A percentile compares a stretch with the other conserved stretches of the same genome.
phyloP scores from a whole-genome alignment of 202 grass and related monocot genomes.

The Setaria italica region DNA sequence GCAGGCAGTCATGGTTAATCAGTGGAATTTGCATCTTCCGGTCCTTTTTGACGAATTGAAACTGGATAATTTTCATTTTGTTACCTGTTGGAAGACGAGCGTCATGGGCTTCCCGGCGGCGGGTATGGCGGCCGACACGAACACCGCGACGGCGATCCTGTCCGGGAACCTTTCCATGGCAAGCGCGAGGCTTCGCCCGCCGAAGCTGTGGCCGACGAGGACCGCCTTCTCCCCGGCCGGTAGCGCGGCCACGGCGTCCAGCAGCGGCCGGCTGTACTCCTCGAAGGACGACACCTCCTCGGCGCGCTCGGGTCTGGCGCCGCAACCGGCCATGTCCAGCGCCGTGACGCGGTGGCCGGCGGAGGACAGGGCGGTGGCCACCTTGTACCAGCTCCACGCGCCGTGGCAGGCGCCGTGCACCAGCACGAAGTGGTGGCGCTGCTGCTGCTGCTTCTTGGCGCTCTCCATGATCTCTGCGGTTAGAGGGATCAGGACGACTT shows the following conservation, averaged over 20 bases:
- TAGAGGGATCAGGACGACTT: background rate
- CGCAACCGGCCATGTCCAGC: constrained; percentile 52
- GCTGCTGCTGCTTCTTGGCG: background rate
- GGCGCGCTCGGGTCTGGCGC: constrained; percentile 33
- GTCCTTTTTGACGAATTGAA: background rate
- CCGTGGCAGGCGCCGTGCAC: constrained; percentile 50
- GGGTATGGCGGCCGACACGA: constrained; percentile 53
- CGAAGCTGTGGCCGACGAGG: constrained; percentile 63
- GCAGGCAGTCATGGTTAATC: too few species aligned
- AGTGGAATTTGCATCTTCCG: background rate
- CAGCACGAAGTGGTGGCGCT: constrained; percentile 45
- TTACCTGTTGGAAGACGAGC: constrained; percentile 26
- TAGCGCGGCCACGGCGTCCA: constrained; percentile 31
- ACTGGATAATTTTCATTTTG: background rate
- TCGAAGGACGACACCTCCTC: constrained; percentile 44
- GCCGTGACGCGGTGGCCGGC: constrained; percentile 48
- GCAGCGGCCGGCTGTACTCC: constrained; percentile 57
- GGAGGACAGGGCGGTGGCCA: constrained; percentile 7
- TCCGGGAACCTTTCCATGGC: constrained; percentile 54
- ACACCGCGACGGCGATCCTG: constrained; percentile 53
- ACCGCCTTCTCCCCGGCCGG: constrained; percentile 31
- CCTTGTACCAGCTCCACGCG: constrained; percentile 59
- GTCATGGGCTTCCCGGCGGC: constrained; percentile 39
- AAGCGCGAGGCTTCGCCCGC: constrained; percentile 46
- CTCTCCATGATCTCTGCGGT: background rate